These are phyloP conservation scores for Alternaria consortialis DNA, from an alignment of 2,329 filamentous ascomycete genomes.

Conservation along the genomic window DNA sequence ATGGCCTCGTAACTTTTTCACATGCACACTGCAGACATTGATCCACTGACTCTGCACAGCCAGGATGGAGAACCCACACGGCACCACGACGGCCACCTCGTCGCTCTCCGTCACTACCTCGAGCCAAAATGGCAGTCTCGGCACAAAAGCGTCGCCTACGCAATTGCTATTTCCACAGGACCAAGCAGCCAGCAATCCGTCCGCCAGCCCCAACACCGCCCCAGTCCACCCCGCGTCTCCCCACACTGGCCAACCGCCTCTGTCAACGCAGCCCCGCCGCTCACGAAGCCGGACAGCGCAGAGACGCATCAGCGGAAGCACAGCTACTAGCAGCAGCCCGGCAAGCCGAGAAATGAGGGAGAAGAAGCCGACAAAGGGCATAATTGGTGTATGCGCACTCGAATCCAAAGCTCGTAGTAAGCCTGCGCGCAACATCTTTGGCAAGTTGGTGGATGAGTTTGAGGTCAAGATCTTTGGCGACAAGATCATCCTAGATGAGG, in stretches of 20 bases:
- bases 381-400: slow-evolving; percentile 92
- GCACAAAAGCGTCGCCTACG: slow-evolving; percentile 51
- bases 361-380: slow-evolving; percentile 62
- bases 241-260: slow-evolving; percentile 24
- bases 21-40: slow-evolving; percentile 6
- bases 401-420: slow-evolving; percentile 97
- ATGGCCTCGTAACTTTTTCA: slow-evolving; percentile 8
- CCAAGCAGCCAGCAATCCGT: slow-evolving; percentile 23
- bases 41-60: slow-evolving; percentile 25
- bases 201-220: slow-evolving; percentile 16
- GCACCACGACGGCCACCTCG: slow-evolving; percentile 56
- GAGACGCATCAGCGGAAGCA: slow-evolving; percentile 82
- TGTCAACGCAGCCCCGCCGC: slow-evolving; percentile 34
- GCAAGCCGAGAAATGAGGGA: slow-evolving; percentile 70
- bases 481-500: slow-evolving; percentile 97
- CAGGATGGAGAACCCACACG: slow-evolving; percentile 40
- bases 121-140: slow-evolving; percentile 54
- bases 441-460: slow-evolving; percentile 90
- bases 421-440: slow-evolving; percentile 94
- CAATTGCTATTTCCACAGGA: slow-evolving; percentile 48
- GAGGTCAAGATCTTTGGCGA: slow-evolving; percentile 98
- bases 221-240: slow-evolving; percentile 30
- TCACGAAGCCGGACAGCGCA: slow-evolving; percentile 63
- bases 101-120: slow-evolving; percentile 56
- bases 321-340: slow-evolving; percentile 81